Conservation (phyloP, 2,329 filamentous ascomycete species). For the Curvularia sp. region DNA sequence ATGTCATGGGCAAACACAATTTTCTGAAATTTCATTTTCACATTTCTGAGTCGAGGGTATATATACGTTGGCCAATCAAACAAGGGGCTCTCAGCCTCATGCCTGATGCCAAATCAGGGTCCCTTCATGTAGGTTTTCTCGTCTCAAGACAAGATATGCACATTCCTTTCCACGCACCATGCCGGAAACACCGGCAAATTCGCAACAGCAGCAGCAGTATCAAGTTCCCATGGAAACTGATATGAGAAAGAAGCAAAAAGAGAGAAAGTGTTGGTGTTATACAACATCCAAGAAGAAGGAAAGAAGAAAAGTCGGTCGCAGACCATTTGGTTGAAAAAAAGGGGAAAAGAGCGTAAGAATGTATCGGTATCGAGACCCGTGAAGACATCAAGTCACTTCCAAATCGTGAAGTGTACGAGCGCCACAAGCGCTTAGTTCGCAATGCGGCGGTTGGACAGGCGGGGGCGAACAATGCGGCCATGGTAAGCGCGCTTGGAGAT, state of each 20-base stretch:
- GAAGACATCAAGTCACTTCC: slow-evolving; percentile 1
- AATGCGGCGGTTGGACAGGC: slow-evolving; percentile 17
- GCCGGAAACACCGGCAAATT: not conserved
- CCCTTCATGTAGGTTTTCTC: not conserved
- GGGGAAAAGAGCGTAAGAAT: slow-evolving; percentile 18
- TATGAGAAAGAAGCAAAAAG: not conserved
- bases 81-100: not conserved
- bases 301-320: slow-evolving; percentile 10
- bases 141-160: not conserved
- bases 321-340: slow-evolving; percentile 19
- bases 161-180: not conserved
- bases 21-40: not conserved
- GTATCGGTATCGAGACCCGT: slow-evolving; percentile 3
- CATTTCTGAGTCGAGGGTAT: not conserved
- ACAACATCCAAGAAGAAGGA: slow-evolving; percentile 11
- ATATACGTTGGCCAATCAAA: not conserved
- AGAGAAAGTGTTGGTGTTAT: slow-evolving; percentile 12
- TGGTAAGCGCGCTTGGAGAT: slow-evolving; percentile 47
- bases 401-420: not conserved
- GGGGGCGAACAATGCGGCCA: slow-evolving; percentile 41
- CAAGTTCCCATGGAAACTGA: not conserved
- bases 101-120: not conserved
- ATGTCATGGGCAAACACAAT: too few relatives aligned
- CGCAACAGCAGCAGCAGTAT: not conserved
- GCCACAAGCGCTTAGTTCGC: slow-evolving; percentile 7